Evolutionary conservation across 176 grass and related monocot genomes (phyloP).

Genomic region (Themeda triandra): DNA sequence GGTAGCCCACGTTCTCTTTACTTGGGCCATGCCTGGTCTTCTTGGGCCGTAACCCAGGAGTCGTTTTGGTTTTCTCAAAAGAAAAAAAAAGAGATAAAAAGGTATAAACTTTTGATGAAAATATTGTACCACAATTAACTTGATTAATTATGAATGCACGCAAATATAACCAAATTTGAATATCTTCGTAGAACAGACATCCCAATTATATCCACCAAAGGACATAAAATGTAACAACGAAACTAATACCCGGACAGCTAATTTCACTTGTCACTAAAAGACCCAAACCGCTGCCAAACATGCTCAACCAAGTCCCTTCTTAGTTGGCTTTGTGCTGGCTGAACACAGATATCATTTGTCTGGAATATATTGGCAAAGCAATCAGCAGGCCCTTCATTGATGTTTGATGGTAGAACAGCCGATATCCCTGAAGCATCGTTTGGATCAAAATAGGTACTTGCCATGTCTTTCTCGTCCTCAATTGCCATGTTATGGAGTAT

Average conservation of each 20-base stretch:
- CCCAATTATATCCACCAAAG: neutral
- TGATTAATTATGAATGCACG: neutral
- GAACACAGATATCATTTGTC: slow-evolving; percentile 18
- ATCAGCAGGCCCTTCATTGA: neutral
- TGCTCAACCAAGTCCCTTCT: slow-evolving; percentile 25
- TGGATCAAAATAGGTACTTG: slow-evolving; percentile 14
- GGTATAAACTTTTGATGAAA: too few species aligned
- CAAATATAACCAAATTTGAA: neutral
- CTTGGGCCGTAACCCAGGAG: neutral
- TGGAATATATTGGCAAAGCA: neutral
- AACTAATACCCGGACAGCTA: neutral
- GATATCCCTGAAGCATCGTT: neutral
- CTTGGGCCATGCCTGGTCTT: neutral
- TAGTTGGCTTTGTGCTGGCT: slow-evolving; percentile 3
- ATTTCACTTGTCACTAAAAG: neutral
- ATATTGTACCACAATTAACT: neutral
- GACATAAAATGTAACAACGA: neutral
- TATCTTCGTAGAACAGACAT: neutral
- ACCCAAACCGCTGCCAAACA: slow-evolving; percentile 32
- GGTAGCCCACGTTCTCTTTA: too few species aligned
- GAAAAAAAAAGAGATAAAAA: too few species aligned
- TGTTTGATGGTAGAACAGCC: neutral
- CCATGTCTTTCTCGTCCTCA: slow-evolving; percentile 32
- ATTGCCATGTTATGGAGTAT: slow-evolving; percentile 46
- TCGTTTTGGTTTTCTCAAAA: too few species aligned